Percentiles rank a stretch among this genome's conserved stretches.
Conservation (phyloP, 768 basidiomycete species). For the Hortiboletus flavorubellus region DNA sequence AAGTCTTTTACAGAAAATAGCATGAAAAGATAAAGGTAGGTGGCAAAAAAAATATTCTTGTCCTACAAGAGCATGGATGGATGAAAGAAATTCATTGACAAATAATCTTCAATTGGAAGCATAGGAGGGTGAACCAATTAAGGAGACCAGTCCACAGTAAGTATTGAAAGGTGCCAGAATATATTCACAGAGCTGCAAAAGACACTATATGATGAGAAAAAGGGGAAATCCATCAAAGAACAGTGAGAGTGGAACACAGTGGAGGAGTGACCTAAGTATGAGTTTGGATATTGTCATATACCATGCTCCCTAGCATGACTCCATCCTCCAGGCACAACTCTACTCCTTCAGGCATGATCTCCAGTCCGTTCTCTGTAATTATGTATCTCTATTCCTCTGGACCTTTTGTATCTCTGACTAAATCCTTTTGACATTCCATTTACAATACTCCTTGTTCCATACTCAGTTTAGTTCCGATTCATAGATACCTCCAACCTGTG, state of each 20-base stretch:
- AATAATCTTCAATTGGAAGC: conserved; percentile 59
- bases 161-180: conserved; percentile 80
- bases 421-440: too few relatives aligned
- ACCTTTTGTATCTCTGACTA: too few relatives aligned
- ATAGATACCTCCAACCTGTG: too few relatives aligned
- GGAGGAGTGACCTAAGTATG: conserved; percentile 57
- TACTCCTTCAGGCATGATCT: too few relatives aligned
- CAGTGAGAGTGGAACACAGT: conserved; percentile 56
- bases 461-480: too few relatives aligned
- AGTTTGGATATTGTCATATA: too few relatives aligned
- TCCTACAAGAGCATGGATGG: conserved; percentile 59
- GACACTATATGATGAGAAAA: conserved; percentile 52
- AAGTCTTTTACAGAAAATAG: conserved; percentile 39
- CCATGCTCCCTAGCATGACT: too few relatives aligned
- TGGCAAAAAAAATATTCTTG: conserved; percentile 57
- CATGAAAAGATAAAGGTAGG: conserved; percentile 58
- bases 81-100: conserved; percentile 72
- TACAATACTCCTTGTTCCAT: too few relatives aligned
- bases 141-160: conserved; percentile 55
- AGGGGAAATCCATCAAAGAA: conserved; percentile 64
- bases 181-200: conserved; percentile 52
- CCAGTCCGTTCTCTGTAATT: too few relatives aligned
- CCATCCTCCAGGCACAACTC: too few relatives aligned
- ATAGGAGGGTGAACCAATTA: conserved; percentile 67
- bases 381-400: too few relatives aligned